Evolutionary conservation across 2,329 filamentous ascomycete species (phyloP), one percentile per base, ranked within the genome.

Genomic region (Helotiales sp.): DNA sequence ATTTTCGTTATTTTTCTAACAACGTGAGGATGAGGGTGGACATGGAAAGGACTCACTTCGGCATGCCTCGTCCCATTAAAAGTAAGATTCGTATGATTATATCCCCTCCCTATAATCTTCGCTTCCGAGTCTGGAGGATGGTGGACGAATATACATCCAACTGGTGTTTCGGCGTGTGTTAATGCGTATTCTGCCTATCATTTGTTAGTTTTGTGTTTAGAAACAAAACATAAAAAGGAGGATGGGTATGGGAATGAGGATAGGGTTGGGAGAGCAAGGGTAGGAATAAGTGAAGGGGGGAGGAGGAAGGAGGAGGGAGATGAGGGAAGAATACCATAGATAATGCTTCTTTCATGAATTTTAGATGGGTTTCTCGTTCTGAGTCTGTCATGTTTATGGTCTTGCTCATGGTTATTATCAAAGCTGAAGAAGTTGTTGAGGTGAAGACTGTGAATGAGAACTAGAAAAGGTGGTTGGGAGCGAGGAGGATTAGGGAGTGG

Each of bases 31-130:
- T n/a, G n/a, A n/a, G n/a, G n/a, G n/a, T n/a, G n/a, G n/a, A n/a
- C n/a, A n/a, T n/a, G n/a, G n/a, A n/a, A n/a, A n/a, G n/a, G n/a
- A n/a, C n/a, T n/a, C n/a, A n/a, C n/a, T 73, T 99, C 95, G 44
- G 95, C 95, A 74, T 99, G 95, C 25, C 93, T 86, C 47, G 95
- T 98, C 44, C 95, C 95, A 77, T 96, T 86, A 48, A 93, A 85
- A 25, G 90, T 95, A 66, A 90, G 82, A 69, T 97, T 99, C 53
- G 95, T 99, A 63, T 96, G 95, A 69, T 99, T 99, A 90, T 97
- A 97, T 61, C 95, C 95, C 62, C 83, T 84, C 40, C 91, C 93
- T 64, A 99, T 92, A 63, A 97, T 82, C 65, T 85, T 80, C 63
- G 86, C 87, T 27, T 90, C 50, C 71, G n/a, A 9, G 5, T 22